A percentile compares a stretch with the other conserved stretches of the same genome.
Evolutionary conservation across 2,329 filamentous ascomycete species (phyloP).

Genomic region (Penicillium oxalicum): DNA sequence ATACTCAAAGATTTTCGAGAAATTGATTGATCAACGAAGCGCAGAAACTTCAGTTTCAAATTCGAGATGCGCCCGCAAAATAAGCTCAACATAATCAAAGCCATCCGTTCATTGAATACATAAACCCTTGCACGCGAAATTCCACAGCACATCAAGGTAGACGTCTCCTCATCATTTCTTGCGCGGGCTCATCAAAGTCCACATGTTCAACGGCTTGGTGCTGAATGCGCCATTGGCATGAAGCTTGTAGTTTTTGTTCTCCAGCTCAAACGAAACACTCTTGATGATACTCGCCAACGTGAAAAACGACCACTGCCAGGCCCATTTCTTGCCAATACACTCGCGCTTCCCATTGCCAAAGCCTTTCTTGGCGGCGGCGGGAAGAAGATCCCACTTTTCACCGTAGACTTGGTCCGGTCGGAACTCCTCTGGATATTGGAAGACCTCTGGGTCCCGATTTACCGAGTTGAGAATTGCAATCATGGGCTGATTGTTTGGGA

Average conservation of each 20-base stretch:
- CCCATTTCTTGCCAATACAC: slow-evolving; percentile 66
- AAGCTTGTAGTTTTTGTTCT: slow-evolving; percentile 46
- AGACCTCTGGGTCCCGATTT: slow-evolving; percentile 59
- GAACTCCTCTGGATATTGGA: slow-evolving; percentile 59
- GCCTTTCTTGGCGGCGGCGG: slow-evolving; percentile 58
- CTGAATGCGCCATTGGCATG: slow-evolving; percentile 49
- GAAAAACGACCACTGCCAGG: slow-evolving; percentile 64
- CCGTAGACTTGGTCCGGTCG: slow-evolving; percentile 65
- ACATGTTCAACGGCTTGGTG: slow-evolving; percentile 44
- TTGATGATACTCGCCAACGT: slow-evolving; percentile 59
- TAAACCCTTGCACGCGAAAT: too few relatives aligned
- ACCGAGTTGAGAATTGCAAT: slow-evolving; percentile 47
- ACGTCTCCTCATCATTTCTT: slow-evolving; percentile 4
- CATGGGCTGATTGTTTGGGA: slow-evolving; percentile 50
- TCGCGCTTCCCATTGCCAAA: slow-evolving; percentile 65
- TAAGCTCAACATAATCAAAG: background rate
- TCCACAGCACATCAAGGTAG: too few relatives aligned
- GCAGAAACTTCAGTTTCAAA: too few relatives aligned
- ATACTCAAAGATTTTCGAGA: too few relatives aligned
- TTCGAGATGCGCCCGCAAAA: too few relatives aligned
- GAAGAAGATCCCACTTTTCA: slow-evolving; percentile 60
- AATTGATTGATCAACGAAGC: too few relatives aligned
- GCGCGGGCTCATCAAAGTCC: slow-evolving; percentile 13
- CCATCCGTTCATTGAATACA: background rate
- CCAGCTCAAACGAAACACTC: slow-evolving; percentile 60